phyloP scores from a whole-genome alignment of 108 stramenopile species.

The Cyclostephanos tholiformis region DNA sequence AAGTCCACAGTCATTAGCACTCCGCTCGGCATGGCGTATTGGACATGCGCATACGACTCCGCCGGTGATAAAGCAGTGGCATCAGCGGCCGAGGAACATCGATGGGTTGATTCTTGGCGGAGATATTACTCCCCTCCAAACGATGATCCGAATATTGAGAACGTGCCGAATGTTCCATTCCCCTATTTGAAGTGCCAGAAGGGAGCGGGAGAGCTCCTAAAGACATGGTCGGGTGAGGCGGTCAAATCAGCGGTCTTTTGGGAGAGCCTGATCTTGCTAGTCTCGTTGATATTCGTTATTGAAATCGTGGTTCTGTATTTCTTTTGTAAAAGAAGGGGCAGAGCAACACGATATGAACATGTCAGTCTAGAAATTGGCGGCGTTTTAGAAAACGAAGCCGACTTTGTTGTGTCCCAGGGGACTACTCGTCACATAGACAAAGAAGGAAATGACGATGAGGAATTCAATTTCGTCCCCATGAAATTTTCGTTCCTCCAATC shows the following conservation, averaged over 20 bases:
- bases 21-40: slow-evolving; percentile 11
- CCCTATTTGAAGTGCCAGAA: slow-evolving; percentile 42
- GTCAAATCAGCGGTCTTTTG: slow-evolving; percentile 41
- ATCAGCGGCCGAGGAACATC: slow-evolving; percentile 19
- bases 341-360: slow-evolving; percentile 10
- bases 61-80: slow-evolving; percentile 28
- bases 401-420: neutral
- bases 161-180: slow-evolving; percentile 18
- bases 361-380: neutral
- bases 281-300: slow-evolving; percentile 8
- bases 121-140: neutral
- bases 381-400: neutral
- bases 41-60: slow-evolving; percentile 42
- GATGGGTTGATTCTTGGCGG: slow-evolving; percentile 42
- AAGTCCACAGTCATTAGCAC: slow-evolving; percentile 22
- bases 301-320: slow-evolving; percentile 14
- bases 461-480: neutral
- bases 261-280: slow-evolving; percentile 33
- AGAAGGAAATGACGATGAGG: slow-evolving; percentile 1
- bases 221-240: slow-evolving; percentile 32
- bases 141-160: neutral
- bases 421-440: neutral
- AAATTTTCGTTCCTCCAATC: neutral
- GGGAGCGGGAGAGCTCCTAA: slow-evolving; percentile 44
- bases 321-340: slow-evolving; percentile 5